Base-by-base conservation (phyloP, 139 green algal genomes). In the Nannochloris sp. region DNA sequence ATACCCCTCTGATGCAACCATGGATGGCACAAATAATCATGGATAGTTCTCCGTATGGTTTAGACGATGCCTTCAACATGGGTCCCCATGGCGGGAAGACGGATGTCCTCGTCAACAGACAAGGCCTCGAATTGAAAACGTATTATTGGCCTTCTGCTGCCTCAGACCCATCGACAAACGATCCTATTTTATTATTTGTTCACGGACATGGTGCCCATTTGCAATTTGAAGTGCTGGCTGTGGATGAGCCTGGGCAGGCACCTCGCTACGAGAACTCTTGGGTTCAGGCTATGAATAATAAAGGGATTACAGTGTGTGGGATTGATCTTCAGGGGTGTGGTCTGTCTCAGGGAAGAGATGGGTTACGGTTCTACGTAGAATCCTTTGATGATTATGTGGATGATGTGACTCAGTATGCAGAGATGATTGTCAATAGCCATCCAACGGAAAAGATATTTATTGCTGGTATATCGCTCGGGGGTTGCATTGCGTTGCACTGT, bases 241-340 rank as follows among this genome's bases (percentile, higher is more conserved):
- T 63, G 11, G 59, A 69, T 65, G 29, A 25, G 25, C 44, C 49
- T 31, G 58, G 63, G 57, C 25, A 72, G 74, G 45, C 67, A 31
- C 33, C 69, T 5, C 4, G 67, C 2, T 93, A 93, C 64, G 51
- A 37, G 1, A 77, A 70, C 4, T 86, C 74, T 8, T 91, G 81
- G 85, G 74, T 90, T 17, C 44, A 83, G 59, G 25, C 53, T 3
- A 69, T 85, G 17, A 93, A 93, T 56, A 11, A 58, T 6, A 63
- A 64, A 2, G 83, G 86, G 49, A 85, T 80, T 56, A 76, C 68
- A 17, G 74, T 87, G 6, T 73, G 59, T 28, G 76, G 77, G n/a
- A 65, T 89, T 6, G 86, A 93, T 72, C 72, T 82, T 63, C 62
- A 78, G 48, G 73, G 85, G 13, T 83, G 65, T 51, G 85, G 85